Conservation (phyloP, 2,329 filamentous ascomycete species). For the Trichoderma pleuroti region DNA sequence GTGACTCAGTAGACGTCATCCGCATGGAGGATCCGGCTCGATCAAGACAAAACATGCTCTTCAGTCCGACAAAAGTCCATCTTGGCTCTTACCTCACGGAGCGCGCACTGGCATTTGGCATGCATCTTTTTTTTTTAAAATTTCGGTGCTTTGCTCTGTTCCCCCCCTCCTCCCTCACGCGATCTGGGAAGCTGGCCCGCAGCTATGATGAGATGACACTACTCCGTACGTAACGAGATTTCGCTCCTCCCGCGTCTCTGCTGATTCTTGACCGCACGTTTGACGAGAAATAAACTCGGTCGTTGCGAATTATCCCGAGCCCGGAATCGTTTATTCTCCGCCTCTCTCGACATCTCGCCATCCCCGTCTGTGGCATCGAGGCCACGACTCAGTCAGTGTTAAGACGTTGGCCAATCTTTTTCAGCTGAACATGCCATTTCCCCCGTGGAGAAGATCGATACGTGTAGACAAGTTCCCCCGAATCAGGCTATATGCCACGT, state of each 20-base stretch:
- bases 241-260: neutral
- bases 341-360: neutral
- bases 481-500: slow-evolving; percentile 21
- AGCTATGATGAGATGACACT: slow-evolving; percentile 6
- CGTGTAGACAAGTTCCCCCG: neutral
- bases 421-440: neutral
- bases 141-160: neutral
- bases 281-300: neutral
- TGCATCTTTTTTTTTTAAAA: neutral
- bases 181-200: slow-evolving; percentile 10
- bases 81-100: neutral
- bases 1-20: slow-evolving; percentile 1
- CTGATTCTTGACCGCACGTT: neutral
- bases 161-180: neutral
- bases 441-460: slow-evolving; percentile 11
- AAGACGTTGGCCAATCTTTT: neutral
- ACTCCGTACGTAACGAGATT: slow-evolving; percentile 11
- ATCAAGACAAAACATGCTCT: neutral
- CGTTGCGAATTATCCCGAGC: neutral
- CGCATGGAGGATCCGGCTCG: neutral
- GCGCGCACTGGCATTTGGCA: neutral
- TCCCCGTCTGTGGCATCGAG: neutral
- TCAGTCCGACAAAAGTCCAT: neutral
- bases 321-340: neutral
- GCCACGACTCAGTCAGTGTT: neutral